Percentiles rank a stretch among this genome's conserved stretches.
phyloP scores from a whole-genome alignment of 345 rosid species.

The Acer negundo region DNA sequence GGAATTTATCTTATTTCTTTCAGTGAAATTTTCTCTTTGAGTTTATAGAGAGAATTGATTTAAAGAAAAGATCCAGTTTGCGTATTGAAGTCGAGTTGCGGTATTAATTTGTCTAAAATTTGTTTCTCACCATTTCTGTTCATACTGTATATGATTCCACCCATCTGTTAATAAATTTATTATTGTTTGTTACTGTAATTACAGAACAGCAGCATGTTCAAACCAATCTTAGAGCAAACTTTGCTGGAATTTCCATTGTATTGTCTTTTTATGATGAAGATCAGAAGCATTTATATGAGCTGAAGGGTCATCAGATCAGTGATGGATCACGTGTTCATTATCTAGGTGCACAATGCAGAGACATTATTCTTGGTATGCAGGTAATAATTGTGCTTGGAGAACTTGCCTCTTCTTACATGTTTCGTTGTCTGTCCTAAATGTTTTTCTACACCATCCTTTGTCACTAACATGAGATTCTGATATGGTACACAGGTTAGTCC shows the following conservation, averaged over 20 bases:
- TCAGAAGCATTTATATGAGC: slow-evolving; percentile 24
- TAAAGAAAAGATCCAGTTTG: background rate
- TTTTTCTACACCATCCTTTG: slow-evolving; percentile 18
- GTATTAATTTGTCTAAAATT: slow-evolving; percentile 7
- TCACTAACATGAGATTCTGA: slow-evolving; percentile 37
- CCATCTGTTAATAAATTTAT: background rate
- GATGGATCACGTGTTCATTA: slow-evolving; percentile 46
- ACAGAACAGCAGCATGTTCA: slow-evolving; percentile 86
- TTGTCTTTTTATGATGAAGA: slow-evolving; percentile 71
- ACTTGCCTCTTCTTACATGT: slow-evolving; percentile 16
- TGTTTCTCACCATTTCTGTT: slow-evolving; percentile 1
- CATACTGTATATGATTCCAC: background rate
- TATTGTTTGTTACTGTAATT: slow-evolving; percentile 16
- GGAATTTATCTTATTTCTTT: background rate
- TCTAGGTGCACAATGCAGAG: slow-evolving; percentile 70
- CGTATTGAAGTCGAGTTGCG: background rate
- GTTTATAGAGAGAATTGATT: background rate
- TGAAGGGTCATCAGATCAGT: slow-evolving; percentile 31
- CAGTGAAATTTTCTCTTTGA: background rate
- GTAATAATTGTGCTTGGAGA: slow-evolving; percentile 47
- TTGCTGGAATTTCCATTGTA: slow-evolving; percentile 68
- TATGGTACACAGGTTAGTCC: slow-evolving; percentile 74
- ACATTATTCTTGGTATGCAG: slow-evolving; percentile 63
- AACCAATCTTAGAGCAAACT: slow-evolving; percentile 60
- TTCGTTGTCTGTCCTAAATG: slow-evolving; percentile 15